Conservation (phyloP, 352 stramenopile genomes). For the Phytophthora crassamura region DNA sequence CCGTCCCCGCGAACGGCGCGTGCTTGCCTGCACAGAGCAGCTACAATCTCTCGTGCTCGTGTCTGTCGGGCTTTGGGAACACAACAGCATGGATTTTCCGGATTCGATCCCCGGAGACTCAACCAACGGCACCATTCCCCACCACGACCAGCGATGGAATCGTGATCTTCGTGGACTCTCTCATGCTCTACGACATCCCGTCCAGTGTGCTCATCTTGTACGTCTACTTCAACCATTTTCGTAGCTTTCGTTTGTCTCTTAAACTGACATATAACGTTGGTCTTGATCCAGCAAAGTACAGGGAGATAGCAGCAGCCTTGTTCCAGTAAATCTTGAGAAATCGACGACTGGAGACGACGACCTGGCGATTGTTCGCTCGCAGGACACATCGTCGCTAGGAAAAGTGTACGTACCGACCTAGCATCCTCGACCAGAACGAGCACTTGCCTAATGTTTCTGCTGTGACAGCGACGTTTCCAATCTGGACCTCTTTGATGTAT, state of each 20-base stretch:
- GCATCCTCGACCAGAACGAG: not conserved
- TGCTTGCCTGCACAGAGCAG: constrained; percentile 38
- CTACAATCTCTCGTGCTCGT: constrained; percentile 59
- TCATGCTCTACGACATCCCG: constrained; percentile 41
- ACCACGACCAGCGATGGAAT: constrained; percentile 11
- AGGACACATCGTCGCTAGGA: constrained; percentile 23
- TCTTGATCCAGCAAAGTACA: constrained; percentile 33
- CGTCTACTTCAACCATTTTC: constrained; percentile 1
- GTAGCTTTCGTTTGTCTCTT: not conserved
- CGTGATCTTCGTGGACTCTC: constrained; percentile 30
- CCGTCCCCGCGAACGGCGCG: constrained; percentile 32
- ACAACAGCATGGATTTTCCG: constrained; percentile 43
- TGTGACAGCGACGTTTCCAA: constrained; percentile 40
- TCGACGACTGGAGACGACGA: constrained; percentile 24
- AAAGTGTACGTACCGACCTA: constrained; percentile 31
- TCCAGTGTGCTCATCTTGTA: constrained; percentile 33
- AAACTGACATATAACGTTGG: not conserved
- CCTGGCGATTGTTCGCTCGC: constrained; percentile 33
- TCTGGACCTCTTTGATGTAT: constrained; percentile 37
- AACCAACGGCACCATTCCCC: constrained; percentile 21
- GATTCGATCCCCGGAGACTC: constrained; percentile 25
- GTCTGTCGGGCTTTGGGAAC: constrained; percentile 40
- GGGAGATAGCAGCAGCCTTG: constrained; percentile 17
- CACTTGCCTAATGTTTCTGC: no score
- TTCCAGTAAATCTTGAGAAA: constrained; percentile 35